phyloP scores from a whole-genome alignment of 306 rosid species.

The Prunus kanzakura region DNA sequence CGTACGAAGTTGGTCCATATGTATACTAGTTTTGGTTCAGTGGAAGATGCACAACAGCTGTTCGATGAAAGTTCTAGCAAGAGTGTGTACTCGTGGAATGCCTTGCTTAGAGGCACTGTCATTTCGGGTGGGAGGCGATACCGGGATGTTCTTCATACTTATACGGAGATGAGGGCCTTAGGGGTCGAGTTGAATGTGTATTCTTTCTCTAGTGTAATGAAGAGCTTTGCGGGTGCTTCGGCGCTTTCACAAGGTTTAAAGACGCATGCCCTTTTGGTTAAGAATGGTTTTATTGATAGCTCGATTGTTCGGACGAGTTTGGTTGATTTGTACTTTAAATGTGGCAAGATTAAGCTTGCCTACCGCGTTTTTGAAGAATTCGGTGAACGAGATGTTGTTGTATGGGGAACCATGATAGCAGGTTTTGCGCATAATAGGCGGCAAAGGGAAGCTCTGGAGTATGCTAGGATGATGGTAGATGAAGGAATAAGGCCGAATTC shows the following conservation, averaged over 20 bases:
- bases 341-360: slow-evolving; percentile 51
- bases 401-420: slow-evolving; percentile 64
- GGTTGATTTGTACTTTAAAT: slow-evolving; percentile 42
- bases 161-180: slow-evolving; percentile 49
- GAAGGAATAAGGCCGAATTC: slow-evolving; percentile 51
- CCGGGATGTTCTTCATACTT: slow-evolving; percentile 40
- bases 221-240: slow-evolving; percentile 69
- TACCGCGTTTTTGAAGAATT: slow-evolving; percentile 50
- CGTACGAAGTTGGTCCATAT: slow-evolving; percentile 50
- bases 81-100: slow-evolving; percentile 71
- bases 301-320: slow-evolving; percentile 43
- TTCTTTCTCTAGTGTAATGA: slow-evolving; percentile 63
- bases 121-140: slow-evolving; percentile 51
- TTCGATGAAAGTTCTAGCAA: slow-evolving; percentile 44
- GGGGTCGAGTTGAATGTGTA: slow-evolving; percentile 77
- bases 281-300: slow-evolving; percentile 67
- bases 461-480: slow-evolving; percentile 48
- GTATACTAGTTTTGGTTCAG: slow-evolving; percentile 60
- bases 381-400: slow-evolving; percentile 50
- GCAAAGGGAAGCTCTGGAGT: slow-evolving; percentile 51
- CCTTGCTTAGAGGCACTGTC: slow-evolving; percentile 70
- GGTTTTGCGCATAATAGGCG: slow-evolving; percentile 53
- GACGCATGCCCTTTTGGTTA: slow-evolving; percentile 63
- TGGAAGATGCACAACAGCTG: slow-evolving; percentile 47
- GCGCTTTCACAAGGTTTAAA: slow-evolving; percentile 66